Evolutionary conservation across 2,329 filamentous ascomycete species (phyloP).

Genomic region (Knufia fluminis): DNA sequence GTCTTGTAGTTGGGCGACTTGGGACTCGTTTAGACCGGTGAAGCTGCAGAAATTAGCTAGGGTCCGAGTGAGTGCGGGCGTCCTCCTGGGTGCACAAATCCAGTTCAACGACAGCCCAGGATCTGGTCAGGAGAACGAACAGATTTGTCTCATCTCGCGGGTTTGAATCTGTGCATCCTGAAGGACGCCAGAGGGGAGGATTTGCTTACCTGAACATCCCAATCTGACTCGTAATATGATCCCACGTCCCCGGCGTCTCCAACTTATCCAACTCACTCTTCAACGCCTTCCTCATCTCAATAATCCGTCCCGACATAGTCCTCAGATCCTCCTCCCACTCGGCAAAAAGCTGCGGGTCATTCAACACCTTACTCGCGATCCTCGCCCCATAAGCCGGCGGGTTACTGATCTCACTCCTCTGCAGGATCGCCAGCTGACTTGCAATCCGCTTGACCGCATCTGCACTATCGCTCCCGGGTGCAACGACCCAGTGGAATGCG

Average conservation of each 20-base stretch:
- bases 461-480: constrained; percentile 57
- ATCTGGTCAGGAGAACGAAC: too few relatives aligned
- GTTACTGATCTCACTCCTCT: constrained; percentile 96
- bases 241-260: constrained; percentile 82
- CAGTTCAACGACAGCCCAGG: too few relatives aligned
- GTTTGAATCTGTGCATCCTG: too few relatives aligned
- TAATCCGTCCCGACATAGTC: constrained; percentile 94
- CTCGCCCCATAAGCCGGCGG: constrained; percentile 89
- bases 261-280: constrained; percentile 73
- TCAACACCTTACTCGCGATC: constrained; percentile 76
- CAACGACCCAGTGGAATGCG: constrained; percentile 87
- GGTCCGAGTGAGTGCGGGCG: too few relatives aligned
- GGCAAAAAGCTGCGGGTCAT: constrained; percentile 68
- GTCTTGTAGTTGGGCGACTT: constrained; percentile 38
- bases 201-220: constrained; percentile 66
- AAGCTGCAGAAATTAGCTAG: too few relatives aligned
- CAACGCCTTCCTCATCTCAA: constrained; percentile 74
- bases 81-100: too few relatives aligned
- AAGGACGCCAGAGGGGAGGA: neutral
- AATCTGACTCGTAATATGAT: constrained; percentile 96
- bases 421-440: constrained; percentile 84
- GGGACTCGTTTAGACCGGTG: constrained; percentile 42
- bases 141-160: too few relatives aligned
- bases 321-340: constrained; percentile 89
- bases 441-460: constrained; percentile 57